Conservation (phyloP, 495 filamentous ascomycete genomes). For the Podospora sp. region DNA sequence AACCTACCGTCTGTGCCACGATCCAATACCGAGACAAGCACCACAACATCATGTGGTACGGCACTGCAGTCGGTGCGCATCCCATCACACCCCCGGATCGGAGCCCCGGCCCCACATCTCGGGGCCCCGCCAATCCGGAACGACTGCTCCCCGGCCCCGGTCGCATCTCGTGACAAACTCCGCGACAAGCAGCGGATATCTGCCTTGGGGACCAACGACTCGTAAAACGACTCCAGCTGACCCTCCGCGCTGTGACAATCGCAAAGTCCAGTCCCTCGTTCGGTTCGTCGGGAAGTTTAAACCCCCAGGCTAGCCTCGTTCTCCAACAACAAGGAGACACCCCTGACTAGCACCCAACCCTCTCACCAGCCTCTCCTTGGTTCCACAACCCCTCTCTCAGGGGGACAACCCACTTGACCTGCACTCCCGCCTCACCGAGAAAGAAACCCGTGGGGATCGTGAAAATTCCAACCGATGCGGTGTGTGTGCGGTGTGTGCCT, state of each 20-base stretch:
- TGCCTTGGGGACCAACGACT: not conserved
- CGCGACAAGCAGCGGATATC: not conserved
- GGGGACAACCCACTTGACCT: not conserved
- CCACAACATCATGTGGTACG: constrained; percentile 1
- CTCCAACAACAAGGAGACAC: not conserved
- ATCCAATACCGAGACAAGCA: constrained; percentile 8
- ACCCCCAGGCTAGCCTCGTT: not conserved
- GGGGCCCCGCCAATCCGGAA: not conserved
- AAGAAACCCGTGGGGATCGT: not conserved
- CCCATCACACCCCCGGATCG: not conserved
- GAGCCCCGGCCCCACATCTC: not conserved
- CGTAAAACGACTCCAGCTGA: not conserved
- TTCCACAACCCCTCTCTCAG: not conserved
- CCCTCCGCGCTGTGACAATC: not conserved
- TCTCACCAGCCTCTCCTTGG: not conserved
- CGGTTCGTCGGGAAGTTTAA: not conserved
- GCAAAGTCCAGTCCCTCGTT: not conserved
- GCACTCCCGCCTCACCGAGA: not conserved
- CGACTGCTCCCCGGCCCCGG: not conserved
- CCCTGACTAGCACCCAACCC: not conserved
- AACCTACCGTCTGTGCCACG: not conserved
- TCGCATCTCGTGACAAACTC: not conserved
- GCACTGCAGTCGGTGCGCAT: not conserved
- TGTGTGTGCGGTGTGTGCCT: not conserved
- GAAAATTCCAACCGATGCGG: not conserved